Evolutionary conservation across 208 protist genomes (phyloP), one percentile per base, ranked within the genome.

Genomic region (Leishmania turanica): DNA sequence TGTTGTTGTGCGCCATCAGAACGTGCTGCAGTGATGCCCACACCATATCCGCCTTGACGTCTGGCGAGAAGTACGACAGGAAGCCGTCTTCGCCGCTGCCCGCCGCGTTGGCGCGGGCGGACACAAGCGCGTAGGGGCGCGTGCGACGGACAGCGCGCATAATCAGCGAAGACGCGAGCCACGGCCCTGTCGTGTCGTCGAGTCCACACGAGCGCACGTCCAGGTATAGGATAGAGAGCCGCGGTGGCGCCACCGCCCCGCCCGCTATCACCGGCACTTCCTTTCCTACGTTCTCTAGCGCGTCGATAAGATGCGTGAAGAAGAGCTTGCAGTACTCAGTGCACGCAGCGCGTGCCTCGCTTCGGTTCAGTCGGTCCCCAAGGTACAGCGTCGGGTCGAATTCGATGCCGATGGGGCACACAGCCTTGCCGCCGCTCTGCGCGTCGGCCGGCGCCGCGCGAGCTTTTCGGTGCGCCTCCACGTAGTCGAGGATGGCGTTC

Each of bases 11-110:
- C 0, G 87, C 79, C 1, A 92, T 71, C 71, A 89, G 62, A 11
- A 92, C 68, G 73, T 88, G 77, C 73, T 85, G 81, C 65, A 92
- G 84, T 1, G 89, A 91, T 15, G 64, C 81, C 77, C 87, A 89
- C 77, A 92, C 77, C 64, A 75, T 82, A 68, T 86, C 80, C 45
- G 80, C 81, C 71, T 77, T 76, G 24, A 82, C 80, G 40, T 79
- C 78, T 9, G 84, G 79, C 4, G 78, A 79, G 60, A 83, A 82
- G 69, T 71, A 77, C n/a, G 70, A 75, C 58, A 80, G 53, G 62
- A 84, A 84, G 13, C 53, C 47, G 21, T 72, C 69, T 34, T 47
- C 73, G 24, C 56, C 9, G 65, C 73, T 64, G 27, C 58, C 73
- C 54, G 21, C 81, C 65, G 54, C 66, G 5, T 34, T 31, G 1